These are phyloP conservation scores for Bauhinia variegata DNA, from an alignment of 306 rosid genomes.

Conservation along the genomic window DNA sequence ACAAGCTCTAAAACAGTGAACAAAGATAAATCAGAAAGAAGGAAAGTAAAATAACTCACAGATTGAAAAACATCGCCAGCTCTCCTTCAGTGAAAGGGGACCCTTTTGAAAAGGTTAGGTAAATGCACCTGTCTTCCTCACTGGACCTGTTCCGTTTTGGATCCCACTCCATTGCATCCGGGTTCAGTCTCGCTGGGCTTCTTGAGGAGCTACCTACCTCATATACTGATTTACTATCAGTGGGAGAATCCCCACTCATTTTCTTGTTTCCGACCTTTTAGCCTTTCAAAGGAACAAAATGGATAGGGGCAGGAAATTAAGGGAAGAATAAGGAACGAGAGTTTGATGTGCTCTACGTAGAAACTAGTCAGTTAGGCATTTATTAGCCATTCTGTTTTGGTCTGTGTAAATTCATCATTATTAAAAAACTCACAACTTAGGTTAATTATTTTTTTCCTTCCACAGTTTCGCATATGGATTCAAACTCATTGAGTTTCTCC, in stretches of 20 bases:
- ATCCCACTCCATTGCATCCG: conserved; percentile 43
- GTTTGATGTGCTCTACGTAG: too few relatives aligned
- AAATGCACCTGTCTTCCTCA: conserved; percentile 46
- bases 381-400: too few relatives aligned
- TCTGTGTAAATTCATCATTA: too few relatives aligned
- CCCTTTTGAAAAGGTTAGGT: conserved; percentile 48
- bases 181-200: conserved; percentile 19
- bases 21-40: background rate
- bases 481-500: too few relatives aligned
- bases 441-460: too few relatives aligned
- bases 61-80: conserved; percentile 38
- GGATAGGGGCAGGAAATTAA: too few relatives aligned
- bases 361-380: too few relatives aligned
- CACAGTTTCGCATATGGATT: too few relatives aligned
- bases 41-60: conserved; percentile 28
- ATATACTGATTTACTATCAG: background rate
- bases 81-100: conserved; percentile 31
- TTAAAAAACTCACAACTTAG: too few relatives aligned
- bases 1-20: background rate
- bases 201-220: too few relatives aligned
- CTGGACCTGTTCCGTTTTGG: conserved; percentile 12
- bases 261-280: background rate
- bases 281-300: too few relatives aligned
- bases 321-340: too few relatives aligned
- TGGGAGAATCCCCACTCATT: background rate